Evolutionary conservation across 768 basidiomycete species (phyloP).

Genomic region (Leccinum subtestaceum): DNA sequence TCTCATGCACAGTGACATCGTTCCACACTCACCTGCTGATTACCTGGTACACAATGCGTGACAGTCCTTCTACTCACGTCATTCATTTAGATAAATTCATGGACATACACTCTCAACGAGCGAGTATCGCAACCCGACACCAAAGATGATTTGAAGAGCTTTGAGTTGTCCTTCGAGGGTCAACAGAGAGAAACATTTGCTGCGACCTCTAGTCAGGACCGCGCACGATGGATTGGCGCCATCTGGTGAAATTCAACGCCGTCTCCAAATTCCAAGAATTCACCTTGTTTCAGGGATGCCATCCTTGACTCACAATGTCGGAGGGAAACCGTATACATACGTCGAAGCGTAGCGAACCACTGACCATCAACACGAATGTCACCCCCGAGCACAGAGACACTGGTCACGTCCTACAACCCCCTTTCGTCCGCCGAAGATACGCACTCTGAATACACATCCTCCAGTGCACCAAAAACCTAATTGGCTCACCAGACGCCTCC

Average conservation of each 20-base stretch:
- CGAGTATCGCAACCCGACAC: slow-evolving; percentile 40
- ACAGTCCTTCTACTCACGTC: slow-evolving; percentile 41
- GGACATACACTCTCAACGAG: slow-evolving; percentile 67
- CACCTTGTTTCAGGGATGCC: slow-evolving; percentile 47
- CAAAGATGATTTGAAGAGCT: slow-evolving; percentile 49
- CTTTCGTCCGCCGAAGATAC: slow-evolving; percentile 18
- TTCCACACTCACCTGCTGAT: slow-evolving; percentile 44
- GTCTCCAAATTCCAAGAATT: background rate
- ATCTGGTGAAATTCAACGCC: slow-evolving; percentile 52
- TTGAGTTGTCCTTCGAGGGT: slow-evolving; percentile 63
- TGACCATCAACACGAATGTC: slow-evolving; percentile 20
- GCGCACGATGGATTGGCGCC: slow-evolving; percentile 72
- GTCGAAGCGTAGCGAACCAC: slow-evolving; percentile 1
- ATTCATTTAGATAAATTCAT: slow-evolving; percentile 52
- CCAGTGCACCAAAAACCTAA: slow-evolving; percentile 18
- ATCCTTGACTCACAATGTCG: slow-evolving; percentile 43
- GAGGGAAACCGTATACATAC: background rate
- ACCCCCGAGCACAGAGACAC: background rate
- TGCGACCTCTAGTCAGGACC: slow-evolving; percentile 53
- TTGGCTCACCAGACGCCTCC: slow-evolving; percentile 11
- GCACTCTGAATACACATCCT: slow-evolving; percentile 28
- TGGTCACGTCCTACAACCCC: slow-evolving; percentile 2
- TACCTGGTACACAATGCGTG: slow-evolving; percentile 42
- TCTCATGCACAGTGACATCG: slow-evolving; percentile 40
- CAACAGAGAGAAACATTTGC: slow-evolving; percentile 58